Evolutionary conservation across 345 rosid species (phyloP).

Genomic region (Streptanthus diversifolius): DNA sequence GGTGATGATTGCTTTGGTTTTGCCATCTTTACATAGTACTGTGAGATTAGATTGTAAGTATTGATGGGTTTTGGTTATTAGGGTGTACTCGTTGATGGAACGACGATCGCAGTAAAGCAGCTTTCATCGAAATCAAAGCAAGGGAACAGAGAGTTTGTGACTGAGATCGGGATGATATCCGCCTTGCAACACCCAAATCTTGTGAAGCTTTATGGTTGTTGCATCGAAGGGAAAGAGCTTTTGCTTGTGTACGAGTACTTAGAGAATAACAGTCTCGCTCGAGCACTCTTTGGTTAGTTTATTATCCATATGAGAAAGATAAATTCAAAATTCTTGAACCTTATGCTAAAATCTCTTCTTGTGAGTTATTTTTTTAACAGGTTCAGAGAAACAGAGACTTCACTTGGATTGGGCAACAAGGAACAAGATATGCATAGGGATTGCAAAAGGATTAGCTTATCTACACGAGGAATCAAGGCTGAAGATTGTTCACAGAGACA

Average conservation of each 20-base stretch:
- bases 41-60: neutral
- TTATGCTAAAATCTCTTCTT: neutral
- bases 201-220: conserved; percentile 65
- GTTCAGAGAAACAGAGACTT: conserved; percentile 40
- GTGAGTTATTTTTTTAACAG: conserved; percentile 17
- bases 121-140: conserved; percentile 68
- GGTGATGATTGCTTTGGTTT: conserved; percentile 38
- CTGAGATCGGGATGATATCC: conserved; percentile 57
- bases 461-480: conserved; percentile 69
- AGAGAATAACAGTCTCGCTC: conserved; percentile 67
- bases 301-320: neutral
- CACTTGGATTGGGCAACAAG: conserved; percentile 62
- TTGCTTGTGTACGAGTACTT: conserved; percentile 65
- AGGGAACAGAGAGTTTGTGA: conserved; percentile 65
- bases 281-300: conserved; percentile 55
- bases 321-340: neutral
- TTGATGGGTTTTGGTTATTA: conserved; percentile 31
- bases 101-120: conserved; percentile 54
- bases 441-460: conserved; percentile 63
- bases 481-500: conserved; percentile 71
- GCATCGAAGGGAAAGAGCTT: conserved; percentile 57
- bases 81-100: conserved; percentile 58
- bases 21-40: neutral
- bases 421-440: conserved; percentile 57
- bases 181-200: conserved; percentile 62